Percentiles rank a stretch among this genome's conserved stretches.
Conservation (phyloP, 768 basidiomycete genomes). For the Boletus barrowsii region DNA sequence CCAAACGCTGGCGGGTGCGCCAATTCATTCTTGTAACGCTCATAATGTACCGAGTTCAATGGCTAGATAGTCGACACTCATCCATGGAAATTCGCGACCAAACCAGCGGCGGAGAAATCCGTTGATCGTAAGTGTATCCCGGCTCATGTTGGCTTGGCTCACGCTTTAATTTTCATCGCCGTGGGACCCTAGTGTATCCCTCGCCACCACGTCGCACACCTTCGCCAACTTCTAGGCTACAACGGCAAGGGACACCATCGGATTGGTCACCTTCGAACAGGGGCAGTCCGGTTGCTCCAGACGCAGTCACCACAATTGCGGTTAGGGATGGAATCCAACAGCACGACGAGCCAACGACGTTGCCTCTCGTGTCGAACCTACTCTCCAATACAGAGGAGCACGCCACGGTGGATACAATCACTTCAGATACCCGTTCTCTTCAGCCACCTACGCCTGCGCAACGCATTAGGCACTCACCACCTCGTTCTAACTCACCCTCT, state of each 20-base stretch:
- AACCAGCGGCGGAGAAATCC: conserved; percentile 5
- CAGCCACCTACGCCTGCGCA: conserved; percentile 32
- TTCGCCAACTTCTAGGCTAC: conserved; percentile 2
- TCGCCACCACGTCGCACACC: conserved; percentile 6
- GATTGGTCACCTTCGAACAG: conserved; percentile 28
- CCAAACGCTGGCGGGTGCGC: conserved; percentile 29
- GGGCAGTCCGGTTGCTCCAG: conserved; percentile 14
- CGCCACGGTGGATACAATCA: background rate
- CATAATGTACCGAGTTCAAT: background rate
- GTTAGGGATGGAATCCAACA: background rate
- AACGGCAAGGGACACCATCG: conserved; percentile 28
- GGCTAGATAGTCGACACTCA: conserved; percentile 12
- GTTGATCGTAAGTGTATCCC: conserved; percentile 9
- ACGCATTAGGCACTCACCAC: conserved; percentile 9
- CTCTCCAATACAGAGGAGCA: conserved; percentile 16
- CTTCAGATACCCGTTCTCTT: conserved; percentile 12
- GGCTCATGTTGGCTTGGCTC: background rate
- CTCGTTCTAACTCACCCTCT: conserved; percentile 5
- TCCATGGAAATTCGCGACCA: conserved; percentile 13
- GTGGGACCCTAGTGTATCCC: background rate
- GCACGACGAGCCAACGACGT: background rate
- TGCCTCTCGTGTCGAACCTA: background rate
- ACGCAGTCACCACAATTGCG: background rate
- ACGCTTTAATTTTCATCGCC: background rate
- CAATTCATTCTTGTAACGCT: background rate